Evolutionary conservation across 192 early-diverging fungal genomes (phyloP), one percentile per base, ranked within the genome.

Genomic region (Phlyctochytrium bullatum): DNA sequence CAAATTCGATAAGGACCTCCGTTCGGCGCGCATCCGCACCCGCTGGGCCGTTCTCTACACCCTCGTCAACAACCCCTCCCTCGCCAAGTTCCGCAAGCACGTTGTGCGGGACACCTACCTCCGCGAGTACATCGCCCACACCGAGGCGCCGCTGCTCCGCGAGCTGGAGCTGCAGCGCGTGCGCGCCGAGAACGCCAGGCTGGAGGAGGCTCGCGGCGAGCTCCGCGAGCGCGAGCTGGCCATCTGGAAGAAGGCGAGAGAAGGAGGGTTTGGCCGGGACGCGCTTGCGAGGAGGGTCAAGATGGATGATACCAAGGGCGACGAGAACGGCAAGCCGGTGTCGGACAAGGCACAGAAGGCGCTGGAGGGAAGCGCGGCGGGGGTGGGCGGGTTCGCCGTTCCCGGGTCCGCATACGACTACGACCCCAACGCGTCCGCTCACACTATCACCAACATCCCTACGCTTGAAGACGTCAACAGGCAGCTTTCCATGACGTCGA

Each of bases 71-170:
- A 63, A 63, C 62, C 62, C 62, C 1, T 14, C 17, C n/a, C 29
- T 63, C 40, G 62, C 57, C 57, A 52, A 54, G 62, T 63, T 54
- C 62, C n/a, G 62, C n/a, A 63, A 61, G 35, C 62, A 63, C 40
- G 20, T 17, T 35, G 57, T 63, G 20, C n/a, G 20, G 57, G 40
- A 63, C 23, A 63, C 62, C 20, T 63, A 59, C 57, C 57, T 59
- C 29, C n/a, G 28, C 32, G 61, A 62, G 34, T 62, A 62, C 3
- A 29, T 59, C 29, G 29, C 57, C 57, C n/a, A 29, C n/a, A 17
- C 17, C 16, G 57, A 59, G 29, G 57, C 24, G 29, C 57, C 57
- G 16, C 57, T n/a, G 20, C 17, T 59, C n/a, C 23, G 29, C 24
- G 57, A 24, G 57, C 23, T 24, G n/a, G n/a, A 14, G 12, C 40